Base-by-base conservation (phyloP, 352 stramenopile genomes). In the Globisporangium emineosum region DNA sequence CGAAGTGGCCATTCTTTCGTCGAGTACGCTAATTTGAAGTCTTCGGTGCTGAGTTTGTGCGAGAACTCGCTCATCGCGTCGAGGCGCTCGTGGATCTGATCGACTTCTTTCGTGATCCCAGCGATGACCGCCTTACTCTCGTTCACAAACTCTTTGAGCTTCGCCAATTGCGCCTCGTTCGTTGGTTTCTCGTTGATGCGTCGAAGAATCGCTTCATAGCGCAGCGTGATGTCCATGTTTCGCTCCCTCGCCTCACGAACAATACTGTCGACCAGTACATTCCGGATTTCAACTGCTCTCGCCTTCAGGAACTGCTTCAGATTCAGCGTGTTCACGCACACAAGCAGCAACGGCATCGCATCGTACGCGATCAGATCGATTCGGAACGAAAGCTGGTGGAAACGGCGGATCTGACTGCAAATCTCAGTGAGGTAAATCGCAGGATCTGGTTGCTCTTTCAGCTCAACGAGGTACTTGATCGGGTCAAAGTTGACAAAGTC, bases 161-260 rank as follows among this genome's bases (percentile, higher is more conserved):
- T 87, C 2, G 90, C 88, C 4, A 98, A 73, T 54, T 98, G 88
- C 3, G 89, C 86, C 67, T 98, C 93, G 67, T 98, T 97, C 12
- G 78, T 89, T 8, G 92, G 93, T 57, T 98, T 98, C 53, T 97
- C 88, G 37, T 88, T 91, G 69, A 98, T 97, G 7, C 91, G 79
- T 15, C 80, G 67, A 23, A 98, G 66, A 25, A 98, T 97, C 21
- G 78, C 68, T 50, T 97, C 79, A 62, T 98, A 98, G 2, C 86
- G 84, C 25, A 84, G 66, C 7, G 92, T 97, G 59, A 97, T 97
- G 23, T 87, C 79, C 56, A 94, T 75, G 56, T 97, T 97, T 60
- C 90, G 79, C 21, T 93, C 83, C 2, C 88, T 73, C 10, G 82
- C 78, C 43, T 95, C 88, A 2, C 72, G 68, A 0, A 95, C 83